phyloP scores from a whole-genome alignment of 352 stramenopile genomes.

The Saprolegnia parasitica region DNA sequence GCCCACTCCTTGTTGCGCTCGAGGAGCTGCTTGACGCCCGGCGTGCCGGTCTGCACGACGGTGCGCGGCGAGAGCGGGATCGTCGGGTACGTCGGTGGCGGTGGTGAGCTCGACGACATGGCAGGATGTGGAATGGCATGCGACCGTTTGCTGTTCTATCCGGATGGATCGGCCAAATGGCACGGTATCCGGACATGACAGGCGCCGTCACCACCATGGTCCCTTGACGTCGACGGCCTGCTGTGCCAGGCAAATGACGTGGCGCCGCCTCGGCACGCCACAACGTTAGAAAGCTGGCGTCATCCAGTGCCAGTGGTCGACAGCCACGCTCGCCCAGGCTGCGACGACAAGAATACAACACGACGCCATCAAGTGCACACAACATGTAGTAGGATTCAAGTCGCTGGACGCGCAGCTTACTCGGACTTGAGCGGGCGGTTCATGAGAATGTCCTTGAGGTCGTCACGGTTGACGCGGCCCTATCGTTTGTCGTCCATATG shows the following conservation, averaged over 20 bases:
- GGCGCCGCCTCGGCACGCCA: too few relatives aligned
- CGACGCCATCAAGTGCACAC: background rate
- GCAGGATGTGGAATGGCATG: background rate
- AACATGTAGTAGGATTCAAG: background rate
- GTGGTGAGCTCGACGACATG: background rate
- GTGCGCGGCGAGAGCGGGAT: constrained; percentile 15
- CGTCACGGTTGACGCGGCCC: constrained; percentile 62
- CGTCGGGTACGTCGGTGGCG: background rate
- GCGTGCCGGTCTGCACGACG: constrained; percentile 16
- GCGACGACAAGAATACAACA: background rate
- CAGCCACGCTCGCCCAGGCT: too few relatives aligned
- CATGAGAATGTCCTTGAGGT: constrained; percentile 73
- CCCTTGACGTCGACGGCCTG: too few relatives aligned
- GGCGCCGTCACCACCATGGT: too few relatives aligned
- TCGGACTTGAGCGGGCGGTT: constrained; percentile 76
- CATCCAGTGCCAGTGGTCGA: too few relatives aligned
- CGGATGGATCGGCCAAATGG: too few relatives aligned
- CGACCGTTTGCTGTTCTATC: background rate
- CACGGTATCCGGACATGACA: too few relatives aligned
- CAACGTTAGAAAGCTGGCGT: too few relatives aligned
- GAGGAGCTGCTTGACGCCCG: constrained; percentile 38
- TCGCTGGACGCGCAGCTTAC: constrained; percentile 26
- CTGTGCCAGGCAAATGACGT: too few relatives aligned
- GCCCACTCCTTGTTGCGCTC: constrained; percentile 76
- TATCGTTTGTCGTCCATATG: background rate